Percentiles rank a stretch among this genome's conserved stretches.
phyloP scores from a whole-genome alignment of 176 grass and related monocot genomes.

The Juncus inflexus region DNA sequence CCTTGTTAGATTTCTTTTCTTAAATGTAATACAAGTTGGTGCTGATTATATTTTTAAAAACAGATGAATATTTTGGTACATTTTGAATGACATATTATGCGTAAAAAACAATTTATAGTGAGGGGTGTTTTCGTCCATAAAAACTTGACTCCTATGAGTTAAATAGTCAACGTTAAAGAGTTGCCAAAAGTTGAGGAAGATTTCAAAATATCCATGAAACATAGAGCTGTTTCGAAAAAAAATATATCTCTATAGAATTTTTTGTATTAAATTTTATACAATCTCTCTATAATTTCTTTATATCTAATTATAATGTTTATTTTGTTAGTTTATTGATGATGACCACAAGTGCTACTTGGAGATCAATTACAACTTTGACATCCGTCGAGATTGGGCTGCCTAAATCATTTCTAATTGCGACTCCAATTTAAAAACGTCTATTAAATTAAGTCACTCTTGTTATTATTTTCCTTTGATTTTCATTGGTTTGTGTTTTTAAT shows the following conservation, averaged over 20 bases:
- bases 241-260: not conserved
- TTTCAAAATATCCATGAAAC: not conserved
- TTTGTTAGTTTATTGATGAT: conserved; percentile 82
- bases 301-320: not conserved
- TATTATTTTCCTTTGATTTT: conserved; percentile 18
- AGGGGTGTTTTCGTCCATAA: too few species aligned
- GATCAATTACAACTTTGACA: conserved; percentile 98
- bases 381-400: conserved; percentile 75
- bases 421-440: too few species aligned
- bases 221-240: not conserved
- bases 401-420: too few species aligned
- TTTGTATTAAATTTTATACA: not conserved
- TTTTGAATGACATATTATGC: too few species aligned
- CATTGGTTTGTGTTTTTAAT: conserved; percentile 22
- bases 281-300: not conserved
- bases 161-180: too few species aligned
- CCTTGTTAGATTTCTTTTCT: too few species aligned
- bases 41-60: too few species aligned
- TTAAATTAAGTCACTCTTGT: conserved; percentile 5
- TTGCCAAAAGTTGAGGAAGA: too few species aligned
- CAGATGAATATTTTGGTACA: too few species aligned
- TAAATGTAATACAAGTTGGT: too few species aligned
- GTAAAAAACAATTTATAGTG: too few species aligned
- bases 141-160: too few species aligned
- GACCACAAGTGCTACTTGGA: conserved; percentile 91